phyloP scores from a whole-genome alignment of 306 rosid genomes.

The Canavalia ensiformis region DNA sequence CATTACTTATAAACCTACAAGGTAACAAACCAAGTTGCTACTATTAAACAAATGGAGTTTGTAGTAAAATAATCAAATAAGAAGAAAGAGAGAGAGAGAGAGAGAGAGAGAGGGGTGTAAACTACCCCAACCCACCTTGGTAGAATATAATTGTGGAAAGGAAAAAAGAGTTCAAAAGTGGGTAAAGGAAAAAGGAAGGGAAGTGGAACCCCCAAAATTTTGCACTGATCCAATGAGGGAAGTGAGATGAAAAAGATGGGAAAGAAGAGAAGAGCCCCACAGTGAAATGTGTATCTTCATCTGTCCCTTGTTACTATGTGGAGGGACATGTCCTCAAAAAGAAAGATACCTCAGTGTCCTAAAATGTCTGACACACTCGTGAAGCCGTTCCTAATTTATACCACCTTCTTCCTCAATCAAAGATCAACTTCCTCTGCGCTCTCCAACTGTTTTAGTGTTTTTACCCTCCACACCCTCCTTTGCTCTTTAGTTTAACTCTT shows the following conservation, averaged over 20 bases:
- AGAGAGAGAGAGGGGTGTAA: too few species aligned
- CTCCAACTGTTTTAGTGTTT: conserved; percentile 13
- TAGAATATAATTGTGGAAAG: conserved; percentile 64
- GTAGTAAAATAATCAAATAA: conserved; percentile 28
- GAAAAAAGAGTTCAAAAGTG: conserved; percentile 23
- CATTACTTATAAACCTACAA: conserved; percentile 1
- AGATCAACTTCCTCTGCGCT: conserved; percentile 30
- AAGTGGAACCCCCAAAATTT: conserved; percentile 37
- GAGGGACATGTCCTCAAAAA: conserved; percentile 81
- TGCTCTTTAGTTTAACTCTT: conserved; percentile 16
- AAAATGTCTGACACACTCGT: conserved; percentile 73
- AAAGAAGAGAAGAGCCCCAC: conserved; percentile 1
- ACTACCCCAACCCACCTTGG: conserved; percentile 36
- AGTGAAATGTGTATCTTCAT: conserved; percentile 49
- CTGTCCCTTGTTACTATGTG: conserved; percentile 55
- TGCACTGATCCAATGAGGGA: conserved; percentile 34
- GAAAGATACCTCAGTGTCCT: conserved; percentile 70
- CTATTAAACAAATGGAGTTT: conserved; percentile 23
- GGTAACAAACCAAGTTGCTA: neutral
- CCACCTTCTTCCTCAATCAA: conserved; percentile 33
- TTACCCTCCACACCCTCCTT: conserved; percentile 1
- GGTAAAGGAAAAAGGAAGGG: conserved; percentile 17
- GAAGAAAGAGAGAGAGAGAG: neutral
- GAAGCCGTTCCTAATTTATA: conserved; percentile 51
- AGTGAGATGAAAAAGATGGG: conserved; percentile 26